Evolutionary conservation across 2,329 filamentous ascomycete species (phyloP), one percentile per base, ranked within the genome.

Genomic region (Chaetomium globosum): DNA sequence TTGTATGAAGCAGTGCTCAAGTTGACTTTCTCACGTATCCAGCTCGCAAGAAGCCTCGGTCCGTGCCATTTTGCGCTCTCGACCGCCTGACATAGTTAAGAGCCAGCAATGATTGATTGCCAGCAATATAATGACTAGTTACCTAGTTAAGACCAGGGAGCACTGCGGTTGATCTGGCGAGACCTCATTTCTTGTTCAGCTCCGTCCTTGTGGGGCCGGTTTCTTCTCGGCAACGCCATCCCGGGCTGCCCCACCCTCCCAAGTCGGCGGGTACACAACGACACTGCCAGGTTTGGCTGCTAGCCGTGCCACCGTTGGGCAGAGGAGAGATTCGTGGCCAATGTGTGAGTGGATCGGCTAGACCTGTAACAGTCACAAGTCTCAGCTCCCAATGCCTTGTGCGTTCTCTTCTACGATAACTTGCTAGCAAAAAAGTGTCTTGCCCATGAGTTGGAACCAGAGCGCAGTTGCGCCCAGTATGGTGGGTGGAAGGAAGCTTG

Each of bases 101-200:
- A 16, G 39, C 39, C 16, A 16, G 39, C 6, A 43, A 43, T 43
- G 3, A 43, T 19, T n/a, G 39, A n/a, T 4, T n/a, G 5, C 39
- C 19, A 16, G 16, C 39, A 6, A 4, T 5, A 43, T 19, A 43
- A 16, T 43, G 16, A 43, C 39, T 4, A n/a, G n/a, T n/a, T n/a
- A n/a, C n/a, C n/a, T n/a, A n/a, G n/a, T n/a, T n/a, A 7, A 16
- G 39, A n/a, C 36, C 36, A 39, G 13, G 13, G 3, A 39, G 5
- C 36, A 19, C 4, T 19, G 19, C 1, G 7, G 39, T 43, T 43
- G 39, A 19, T 19, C 16, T 43, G 39, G 16, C 7, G 39, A 43
- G 39, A 63, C 61, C 30, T 26, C n/a, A 36, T 63, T 63, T 63
- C 48, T 52, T 63, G 61, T 58, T 28, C 30, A 13, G 43, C 30